A percentile compares a stretch with the other conserved stretches of the same genome.
Conservation (phyloP, 345 rosid genomes). For the Citrus hindsii region DNA sequence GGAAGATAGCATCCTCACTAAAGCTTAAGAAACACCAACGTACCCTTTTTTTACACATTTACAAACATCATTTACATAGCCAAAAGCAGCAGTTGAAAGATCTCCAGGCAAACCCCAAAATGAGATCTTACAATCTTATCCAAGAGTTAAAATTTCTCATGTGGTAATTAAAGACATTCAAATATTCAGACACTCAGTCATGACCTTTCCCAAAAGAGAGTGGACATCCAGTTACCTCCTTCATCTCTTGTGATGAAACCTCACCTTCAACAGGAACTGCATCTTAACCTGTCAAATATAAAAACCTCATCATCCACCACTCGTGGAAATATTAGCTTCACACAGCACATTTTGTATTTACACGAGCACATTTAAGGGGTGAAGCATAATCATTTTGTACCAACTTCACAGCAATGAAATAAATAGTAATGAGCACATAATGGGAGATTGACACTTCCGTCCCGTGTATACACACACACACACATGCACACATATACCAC, state of each 20-base stretch:
- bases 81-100: conserved; percentile 21
- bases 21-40: not conserved
- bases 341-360: not conserved
- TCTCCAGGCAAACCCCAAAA: conserved; percentile 52
- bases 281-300: conserved; percentile 63
- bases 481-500: too few relatives aligned
- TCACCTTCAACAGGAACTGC: conserved; percentile 69
- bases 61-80: conserved; percentile 16
- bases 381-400: not conserved
- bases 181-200: not conserved
- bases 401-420: not conserved
- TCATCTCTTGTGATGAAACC: conserved; percentile 76
- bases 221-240: conserved; percentile 2
- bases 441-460: not conserved
- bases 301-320: not conserved
- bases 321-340: not conserved
- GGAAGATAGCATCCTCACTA: not conserved
- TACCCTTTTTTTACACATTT: not conserved
- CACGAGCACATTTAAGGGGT: not conserved
- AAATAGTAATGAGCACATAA: not conserved
- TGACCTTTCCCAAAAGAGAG: not conserved
- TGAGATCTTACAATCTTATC: conserved; percentile 40
- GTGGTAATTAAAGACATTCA: not conserved
- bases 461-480: not conserved
- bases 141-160: not conserved